Percentiles rank a stretch among this genome's conserved stretches.
These are phyloP conservation scores for Erysimum pusillum DNA, from an alignment of 441 rosid species.

Conservation along the genomic window DNA sequence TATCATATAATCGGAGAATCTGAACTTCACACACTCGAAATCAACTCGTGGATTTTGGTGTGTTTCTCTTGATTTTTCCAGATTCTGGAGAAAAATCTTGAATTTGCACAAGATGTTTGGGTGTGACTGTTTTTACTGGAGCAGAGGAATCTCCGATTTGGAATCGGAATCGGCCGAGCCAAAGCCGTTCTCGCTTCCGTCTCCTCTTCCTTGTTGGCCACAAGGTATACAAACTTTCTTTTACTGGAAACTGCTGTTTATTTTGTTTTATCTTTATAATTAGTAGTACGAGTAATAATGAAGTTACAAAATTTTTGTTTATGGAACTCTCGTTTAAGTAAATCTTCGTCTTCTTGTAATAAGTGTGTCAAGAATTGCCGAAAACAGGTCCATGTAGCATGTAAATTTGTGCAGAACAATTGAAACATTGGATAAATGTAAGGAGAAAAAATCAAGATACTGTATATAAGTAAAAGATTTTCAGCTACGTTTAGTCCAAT, in stretches of 20 bases:
- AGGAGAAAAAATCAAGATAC: neutral
- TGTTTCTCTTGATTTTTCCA: conserved; percentile 39
- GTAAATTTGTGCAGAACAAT: conserved; percentile 5
- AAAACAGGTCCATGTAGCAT: neutral
- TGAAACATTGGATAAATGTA: neutral
- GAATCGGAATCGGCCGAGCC: conserved; percentile 45
- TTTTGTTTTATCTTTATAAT: neutral
- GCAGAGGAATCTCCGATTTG: conserved; percentile 44
- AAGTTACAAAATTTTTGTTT: conserved; percentile 26
- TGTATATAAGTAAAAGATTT: neutral
- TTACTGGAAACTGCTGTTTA: conserved; percentile 8
- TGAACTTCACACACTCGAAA: conserved; percentile 19
- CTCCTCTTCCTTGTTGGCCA: conserved; percentile 73
- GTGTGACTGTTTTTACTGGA: conserved; percentile 79
- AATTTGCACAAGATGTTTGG: conserved; percentile 61
- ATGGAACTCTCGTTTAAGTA: conserved; percentile 4
- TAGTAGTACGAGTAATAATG: neutral
- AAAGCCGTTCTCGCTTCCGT: conserved; percentile 65
- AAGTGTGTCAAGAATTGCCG: conserved; percentile 22
- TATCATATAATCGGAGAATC: conserved; percentile 18
- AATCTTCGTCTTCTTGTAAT: neutral
- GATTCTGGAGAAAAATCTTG: conserved; percentile 23
- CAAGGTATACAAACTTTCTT: conserved; percentile 53
- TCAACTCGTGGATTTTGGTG: conserved; percentile 48
- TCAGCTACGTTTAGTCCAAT: conserved; percentile 16